A percentile compares a stretch with the other conserved stretches of the same genome.
phyloP scores from a whole-genome alignment of 768 basidiomycete genomes.

The Mycena albidolilacea region DNA sequence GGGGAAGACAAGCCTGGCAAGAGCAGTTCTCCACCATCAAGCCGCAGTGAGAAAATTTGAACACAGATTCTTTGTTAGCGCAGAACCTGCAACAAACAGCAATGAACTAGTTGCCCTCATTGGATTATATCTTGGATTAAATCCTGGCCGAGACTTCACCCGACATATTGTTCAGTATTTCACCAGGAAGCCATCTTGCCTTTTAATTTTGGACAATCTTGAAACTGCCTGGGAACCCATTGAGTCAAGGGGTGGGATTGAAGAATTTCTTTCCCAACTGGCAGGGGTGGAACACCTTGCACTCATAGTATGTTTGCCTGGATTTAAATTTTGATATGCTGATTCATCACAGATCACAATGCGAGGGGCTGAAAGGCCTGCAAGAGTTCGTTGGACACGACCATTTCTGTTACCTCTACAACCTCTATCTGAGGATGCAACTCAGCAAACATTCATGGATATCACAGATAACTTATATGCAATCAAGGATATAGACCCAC shows the following conservation, averaged over 20 bases:
- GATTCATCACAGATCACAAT: not conserved
- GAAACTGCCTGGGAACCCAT: not conserved
- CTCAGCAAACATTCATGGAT: not conserved
- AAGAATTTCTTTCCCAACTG: not conserved
- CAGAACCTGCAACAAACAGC: not conserved
- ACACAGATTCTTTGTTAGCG: not conserved
- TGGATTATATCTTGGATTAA: not conserved
- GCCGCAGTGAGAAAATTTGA: not conserved
- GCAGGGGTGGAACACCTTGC: not conserved
- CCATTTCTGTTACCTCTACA: not conserved
- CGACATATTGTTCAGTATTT: not conserved
- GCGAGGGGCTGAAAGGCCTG: conserved; percentile 1
- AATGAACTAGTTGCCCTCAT: not conserved
- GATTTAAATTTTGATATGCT: not conserved
- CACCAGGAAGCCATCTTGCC: not conserved
- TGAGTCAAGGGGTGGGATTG: not conserved
- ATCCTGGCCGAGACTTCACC: not conserved
- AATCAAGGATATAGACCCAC: too few relatives aligned
- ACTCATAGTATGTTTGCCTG: not conserved
- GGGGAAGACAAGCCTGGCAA: not conserved
- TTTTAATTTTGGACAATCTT: not conserved
- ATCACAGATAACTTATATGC: too few relatives aligned
- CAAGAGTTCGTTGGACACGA: not conserved
- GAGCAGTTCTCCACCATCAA: not conserved
- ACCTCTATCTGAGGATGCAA: not conserved